Conservation (phyloP, 192 early-diverging fungal genomes). For the Linnemannia hyalina region DNA sequence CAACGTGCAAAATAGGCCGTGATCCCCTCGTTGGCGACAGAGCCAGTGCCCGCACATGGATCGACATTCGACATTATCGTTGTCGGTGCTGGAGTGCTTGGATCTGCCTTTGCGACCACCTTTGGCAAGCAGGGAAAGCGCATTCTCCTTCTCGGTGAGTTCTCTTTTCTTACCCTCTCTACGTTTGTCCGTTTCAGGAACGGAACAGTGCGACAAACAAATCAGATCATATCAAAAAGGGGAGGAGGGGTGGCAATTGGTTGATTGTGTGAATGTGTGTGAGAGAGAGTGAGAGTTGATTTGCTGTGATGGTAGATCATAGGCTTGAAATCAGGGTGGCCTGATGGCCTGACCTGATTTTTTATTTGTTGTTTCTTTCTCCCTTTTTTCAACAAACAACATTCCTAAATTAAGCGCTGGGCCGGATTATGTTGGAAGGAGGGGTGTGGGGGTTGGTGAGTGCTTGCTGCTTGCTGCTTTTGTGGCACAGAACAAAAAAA, state of each 20-base stretch:
- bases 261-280: not conserved
- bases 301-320: not conserved
- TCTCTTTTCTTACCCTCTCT: no score
- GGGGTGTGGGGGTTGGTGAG: not conserved
- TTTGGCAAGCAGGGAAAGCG: slow-evolving; percentile 81
- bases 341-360: slow-evolving; percentile 48
- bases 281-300: not conserved
- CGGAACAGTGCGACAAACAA: not conserved
- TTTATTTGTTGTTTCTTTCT: not conserved
- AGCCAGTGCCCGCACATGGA: slow-evolving; percentile 29
- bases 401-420: not conserved
- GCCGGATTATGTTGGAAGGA: not conserved
- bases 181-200: not conserved
- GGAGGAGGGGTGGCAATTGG: not conserved
- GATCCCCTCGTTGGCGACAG: slow-evolving; percentile 25
- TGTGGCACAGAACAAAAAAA: not conserved
- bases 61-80: slow-evolving; percentile 84
- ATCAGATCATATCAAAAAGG: not conserved
- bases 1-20: slow-evolving; percentile 17
- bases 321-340: slow-evolving; percentile 17
- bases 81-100: slow-evolving; percentile 93
- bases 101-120: slow-evolving; percentile 85
- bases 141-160: slow-evolving; percentile 72
- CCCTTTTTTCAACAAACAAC: not conserved
- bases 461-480: not conserved